phyloP scores from a whole-genome alignment of 2,329 filamentous ascomycete species.

The Thielaviopsis musarum region DNA sequence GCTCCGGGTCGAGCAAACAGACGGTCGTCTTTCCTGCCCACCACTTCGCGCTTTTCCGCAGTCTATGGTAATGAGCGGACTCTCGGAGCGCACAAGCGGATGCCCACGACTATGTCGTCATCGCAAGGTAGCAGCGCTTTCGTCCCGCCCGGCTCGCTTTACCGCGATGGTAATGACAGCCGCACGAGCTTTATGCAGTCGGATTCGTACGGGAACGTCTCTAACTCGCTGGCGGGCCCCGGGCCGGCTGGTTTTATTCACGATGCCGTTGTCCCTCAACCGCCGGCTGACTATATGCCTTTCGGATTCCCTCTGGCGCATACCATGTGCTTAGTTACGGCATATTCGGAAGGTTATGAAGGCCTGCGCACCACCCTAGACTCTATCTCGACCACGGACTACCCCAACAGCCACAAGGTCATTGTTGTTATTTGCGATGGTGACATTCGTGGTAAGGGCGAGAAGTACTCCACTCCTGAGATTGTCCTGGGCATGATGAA shows the following conservation, averaged over 20 bases:
- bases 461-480: slow-evolving; percentile 73
- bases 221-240: slow-evolving; percentile 46
- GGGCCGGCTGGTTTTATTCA: slow-evolving; percentile 93
- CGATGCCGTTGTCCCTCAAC: slow-evolving; percentile 87
- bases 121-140: slow-evolving; percentile 53
- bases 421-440: slow-evolving; percentile 95
- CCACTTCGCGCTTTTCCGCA: slow-evolving; percentile 85
- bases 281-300: slow-evolving; percentile 90
- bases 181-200: slow-evolving; percentile 47
- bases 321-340: slow-evolving; percentile 84
- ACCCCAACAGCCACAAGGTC: slow-evolving; percentile 96
- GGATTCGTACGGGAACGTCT: slow-evolving; percentile 36
- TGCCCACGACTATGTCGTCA: slow-evolving; percentile 87
- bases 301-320: slow-evolving; percentile 93
- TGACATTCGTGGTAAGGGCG: slow-evolving; percentile 90
- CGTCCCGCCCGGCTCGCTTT: slow-evolving; percentile 49
- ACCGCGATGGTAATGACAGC: slow-evolving; percentile 46
- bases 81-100: slow-evolving; percentile 27
- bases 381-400: slow-evolving; percentile 93
- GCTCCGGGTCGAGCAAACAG: slow-evolving; percentile 58
- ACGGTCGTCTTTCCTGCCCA: slow-evolving; percentile 77
- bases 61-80: slow-evolving; percentile 61
- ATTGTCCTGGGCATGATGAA: slow-evolving; percentile 88
- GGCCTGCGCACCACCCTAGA: slow-evolving; percentile 88
- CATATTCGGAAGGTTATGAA: slow-evolving; percentile 89